Conservation (phyloP, 305 asterid genomes). For the Fraxinus albicans region DNA sequence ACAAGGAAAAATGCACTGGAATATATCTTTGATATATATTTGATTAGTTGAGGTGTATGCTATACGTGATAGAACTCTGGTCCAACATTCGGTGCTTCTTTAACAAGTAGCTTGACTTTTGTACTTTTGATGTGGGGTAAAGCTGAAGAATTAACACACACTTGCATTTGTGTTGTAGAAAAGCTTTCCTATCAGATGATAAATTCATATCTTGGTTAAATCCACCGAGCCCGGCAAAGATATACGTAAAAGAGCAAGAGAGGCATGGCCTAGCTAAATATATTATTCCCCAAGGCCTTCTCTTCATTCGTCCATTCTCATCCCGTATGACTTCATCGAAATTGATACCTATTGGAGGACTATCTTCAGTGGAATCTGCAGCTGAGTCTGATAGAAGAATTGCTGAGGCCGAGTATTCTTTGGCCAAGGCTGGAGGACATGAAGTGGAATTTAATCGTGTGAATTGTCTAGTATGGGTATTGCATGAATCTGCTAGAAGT, state of each 20-base stretch:
- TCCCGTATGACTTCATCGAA: slow-evolving; percentile 19
- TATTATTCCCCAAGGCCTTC: slow-evolving; percentile 25
- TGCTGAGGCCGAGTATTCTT: slow-evolving; percentile 29
- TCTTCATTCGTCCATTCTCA: slow-evolving; percentile 13
- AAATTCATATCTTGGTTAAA: slow-evolving; percentile 23
- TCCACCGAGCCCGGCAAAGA: slow-evolving; percentile 25
- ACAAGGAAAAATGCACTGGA: neutral
- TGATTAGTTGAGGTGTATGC: neutral
- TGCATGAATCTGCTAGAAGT: slow-evolving; percentile 68
- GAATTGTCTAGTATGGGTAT: slow-evolving; percentile 48
- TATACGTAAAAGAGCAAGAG: slow-evolving; percentile 33
- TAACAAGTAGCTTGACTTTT: neutral
- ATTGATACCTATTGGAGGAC: slow-evolving; percentile 40
- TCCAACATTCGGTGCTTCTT: neutral
- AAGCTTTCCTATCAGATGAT: slow-evolving; percentile 34
- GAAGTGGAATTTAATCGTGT: slow-evolving; percentile 52
- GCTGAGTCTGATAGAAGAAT: slow-evolving; percentile 29
- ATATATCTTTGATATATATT: neutral
- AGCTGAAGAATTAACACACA: slow-evolving; percentile 1
- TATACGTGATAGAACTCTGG: neutral
- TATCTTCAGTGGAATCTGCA: slow-evolving; percentile 37
- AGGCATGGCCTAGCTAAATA: slow-evolving; percentile 25
- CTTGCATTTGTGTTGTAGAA: slow-evolving; percentile 36
- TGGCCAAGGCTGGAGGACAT: slow-evolving; percentile 17
- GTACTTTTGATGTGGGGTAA: neutral